These are phyloP conservation scores for Hemileia vastatrix DNA, from an alignment of 1,284 basidiomycete genomes.

Conservation along the genomic window DNA sequence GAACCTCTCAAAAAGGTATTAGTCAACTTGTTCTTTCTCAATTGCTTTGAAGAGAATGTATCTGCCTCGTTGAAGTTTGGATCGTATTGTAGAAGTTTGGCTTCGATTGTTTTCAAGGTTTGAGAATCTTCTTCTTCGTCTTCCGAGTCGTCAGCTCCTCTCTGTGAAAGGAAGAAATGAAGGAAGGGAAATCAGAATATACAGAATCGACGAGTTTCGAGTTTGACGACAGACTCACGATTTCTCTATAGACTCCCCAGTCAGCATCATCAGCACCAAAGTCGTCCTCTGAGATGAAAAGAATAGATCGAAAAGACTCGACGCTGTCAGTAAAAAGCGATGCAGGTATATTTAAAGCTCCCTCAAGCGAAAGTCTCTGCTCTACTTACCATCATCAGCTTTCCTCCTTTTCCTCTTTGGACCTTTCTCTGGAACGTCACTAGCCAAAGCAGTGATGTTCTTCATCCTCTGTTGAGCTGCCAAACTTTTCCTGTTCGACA, in stretches of 20 bases:
- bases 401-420: slow-evolving; percentile 52
- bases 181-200: not conserved
- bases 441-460: slow-evolving; percentile 84
- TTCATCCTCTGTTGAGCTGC: slow-evolving; percentile 96
- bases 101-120: slow-evolving; percentile 65
- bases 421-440: slow-evolving; percentile 64
- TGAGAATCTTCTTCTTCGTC: slow-evolving; percentile 86
- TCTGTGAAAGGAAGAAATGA: slow-evolving; percentile 48
- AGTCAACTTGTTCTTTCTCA: slow-evolving; percentile 69
- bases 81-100: slow-evolving; percentile 72
- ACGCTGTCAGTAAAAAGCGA: not conserved
- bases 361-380: not conserved
- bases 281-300: slow-evolving; percentile 60
- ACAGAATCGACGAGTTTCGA: too few species aligned
- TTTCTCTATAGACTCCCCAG: slow-evolving; percentile 95
- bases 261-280: slow-evolving; percentile 93
- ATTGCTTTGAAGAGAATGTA: slow-evolving; percentile 66
- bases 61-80: slow-evolving; percentile 69
- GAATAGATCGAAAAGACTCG: not conserved
- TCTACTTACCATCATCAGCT: slow-evolving; percentile 58
- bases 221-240: slow-evolving; percentile 53
- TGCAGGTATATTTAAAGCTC: too few species aligned
- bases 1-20: slow-evolving; percentile 65
- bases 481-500: slow-evolving; percentile 87
- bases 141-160: slow-evolving; percentile 72